These are phyloP conservation scores for Ploettnerulaceae sp. DNA, from an alignment of 2,329 filamentous ascomycete species.

Conservation along the genomic window DNA sequence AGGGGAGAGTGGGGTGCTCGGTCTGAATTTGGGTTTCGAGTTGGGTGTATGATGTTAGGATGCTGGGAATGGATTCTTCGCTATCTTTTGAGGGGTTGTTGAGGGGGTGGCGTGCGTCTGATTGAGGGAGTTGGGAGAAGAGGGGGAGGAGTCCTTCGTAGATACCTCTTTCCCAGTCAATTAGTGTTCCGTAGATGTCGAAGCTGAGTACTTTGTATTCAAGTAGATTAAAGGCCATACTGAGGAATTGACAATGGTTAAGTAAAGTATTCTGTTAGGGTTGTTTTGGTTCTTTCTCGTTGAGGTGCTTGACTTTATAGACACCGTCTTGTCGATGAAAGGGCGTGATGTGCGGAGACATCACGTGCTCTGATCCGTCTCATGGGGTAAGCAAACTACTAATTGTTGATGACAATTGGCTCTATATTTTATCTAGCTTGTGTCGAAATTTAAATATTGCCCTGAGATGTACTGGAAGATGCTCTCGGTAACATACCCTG, in stretches of 20 bases:
- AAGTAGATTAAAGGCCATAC: constrained; percentile 20
- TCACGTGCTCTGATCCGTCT: too few relatives aligned
- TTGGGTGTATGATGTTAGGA: constrained; percentile 19
- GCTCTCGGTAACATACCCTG: too few relatives aligned
- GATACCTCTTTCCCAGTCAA: constrained; percentile 73
- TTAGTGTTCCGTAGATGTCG: constrained; percentile 75
- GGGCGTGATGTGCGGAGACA: too few relatives aligned
- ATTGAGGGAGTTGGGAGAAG: constrained; percentile 16
- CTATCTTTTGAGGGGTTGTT: constrained; percentile 2
- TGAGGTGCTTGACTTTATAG: too few relatives aligned
- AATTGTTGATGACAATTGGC: too few relatives aligned
- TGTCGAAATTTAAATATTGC: too few relatives aligned
- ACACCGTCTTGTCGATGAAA: too few relatives aligned
- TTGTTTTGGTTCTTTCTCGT: too few relatives aligned
- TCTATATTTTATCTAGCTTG: too few relatives aligned
- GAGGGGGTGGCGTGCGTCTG: constrained; percentile 18
- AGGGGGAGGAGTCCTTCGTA: constrained; percentile 45
- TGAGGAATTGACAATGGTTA: neutral
- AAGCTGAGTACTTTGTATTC: constrained; percentile 36
- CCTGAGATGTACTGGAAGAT: too few relatives aligned
- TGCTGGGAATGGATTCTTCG: constrained; percentile 1
- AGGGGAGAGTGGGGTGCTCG: constrained; percentile 46
- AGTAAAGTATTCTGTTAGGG: too few relatives aligned
- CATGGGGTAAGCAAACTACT: too few relatives aligned
- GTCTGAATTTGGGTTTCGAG: constrained; percentile 35